A percentile compares a stretch with the other conserved stretches of the same genome.
These are phyloP conservation scores for Microsporum ferrugineum DNA, from an alignment of 2,329 filamentous ascomycete species.

Conservation along the genomic window DNA sequence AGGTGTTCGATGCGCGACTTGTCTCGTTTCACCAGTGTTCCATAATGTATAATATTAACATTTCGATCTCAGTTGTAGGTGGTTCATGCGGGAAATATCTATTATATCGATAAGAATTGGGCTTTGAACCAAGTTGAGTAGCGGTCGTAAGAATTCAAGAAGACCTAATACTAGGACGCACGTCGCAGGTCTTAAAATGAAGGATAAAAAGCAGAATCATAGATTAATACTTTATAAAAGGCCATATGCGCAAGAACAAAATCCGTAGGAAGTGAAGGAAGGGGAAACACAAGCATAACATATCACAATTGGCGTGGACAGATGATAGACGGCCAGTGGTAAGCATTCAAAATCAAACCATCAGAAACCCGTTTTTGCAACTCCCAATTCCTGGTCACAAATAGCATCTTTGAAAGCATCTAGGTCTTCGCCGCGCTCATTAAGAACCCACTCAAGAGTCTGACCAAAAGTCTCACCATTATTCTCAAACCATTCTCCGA, in stretches of 20 bases:
- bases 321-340: background rate
- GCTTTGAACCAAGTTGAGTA: too few relatives aligned
- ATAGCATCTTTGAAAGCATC: conserved; percentile 29
- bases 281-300: background rate
- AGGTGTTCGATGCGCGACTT: background rate
- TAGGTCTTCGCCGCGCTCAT: conserved; percentile 43
- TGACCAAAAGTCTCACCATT: conserved; percentile 53
- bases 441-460: conserved; percentile 47
- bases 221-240: background rate
- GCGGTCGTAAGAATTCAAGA: too few relatives aligned
- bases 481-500: conserved; percentile 52
- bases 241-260: background rate
- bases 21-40: background rate
- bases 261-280: background rate
- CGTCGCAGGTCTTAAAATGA: background rate
- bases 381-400: conserved; percentile 23
- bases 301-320: background rate
- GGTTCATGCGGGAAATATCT: background rate
- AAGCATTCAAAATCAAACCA: background rate
- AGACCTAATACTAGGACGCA: too few relatives aligned
- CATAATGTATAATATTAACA: background rate
- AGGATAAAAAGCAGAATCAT: background rate
- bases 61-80: background rate
- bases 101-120: too few relatives aligned
- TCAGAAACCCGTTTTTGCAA: conserved; percentile 16